Evolutionary conservation across 2,329 filamentous ascomycete genomes (phyloP).

Genomic region (Sporothrix humicola): DNA sequence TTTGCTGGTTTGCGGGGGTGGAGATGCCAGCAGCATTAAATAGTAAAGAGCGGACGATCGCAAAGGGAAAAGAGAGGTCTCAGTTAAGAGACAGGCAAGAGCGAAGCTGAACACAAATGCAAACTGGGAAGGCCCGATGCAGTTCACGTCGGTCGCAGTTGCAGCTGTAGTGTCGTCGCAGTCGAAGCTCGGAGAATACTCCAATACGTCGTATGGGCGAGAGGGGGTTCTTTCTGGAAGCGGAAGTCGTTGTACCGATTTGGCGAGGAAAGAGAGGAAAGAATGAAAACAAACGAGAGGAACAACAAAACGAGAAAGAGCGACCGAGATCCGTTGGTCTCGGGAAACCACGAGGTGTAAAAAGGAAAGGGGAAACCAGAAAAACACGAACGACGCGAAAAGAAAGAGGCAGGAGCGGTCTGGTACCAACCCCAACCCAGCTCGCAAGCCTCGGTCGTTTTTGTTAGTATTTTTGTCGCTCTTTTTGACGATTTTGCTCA

Average conservation of each 20-base stretch:
- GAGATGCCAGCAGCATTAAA: conserved; percentile 15
- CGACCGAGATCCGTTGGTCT: conserved; percentile 7
- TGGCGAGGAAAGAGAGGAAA: conserved; percentile 9
- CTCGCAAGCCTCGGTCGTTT: not conserved
- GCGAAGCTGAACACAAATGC: not conserved
- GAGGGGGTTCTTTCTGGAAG: conserved; percentile 8
- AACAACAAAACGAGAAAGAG: not conserved
- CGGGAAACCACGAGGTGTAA: not conserved
- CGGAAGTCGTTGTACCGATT: conserved; percentile 17
- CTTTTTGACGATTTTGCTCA: not conserved
- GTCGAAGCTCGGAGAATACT: not conserved
- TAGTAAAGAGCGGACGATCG: conserved; percentile 8
- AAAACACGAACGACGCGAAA: not conserved
- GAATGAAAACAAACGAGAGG: not conserved
- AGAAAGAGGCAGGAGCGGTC: conserved; percentile 1
- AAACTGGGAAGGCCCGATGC: conserved; percentile 9
- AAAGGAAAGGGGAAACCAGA: not conserved
- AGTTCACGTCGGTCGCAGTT: not conserved
- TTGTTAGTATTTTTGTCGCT: not conserved
- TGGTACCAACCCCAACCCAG: conserved; percentile 4
- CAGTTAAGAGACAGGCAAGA: not conserved
- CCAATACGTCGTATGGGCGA: not conserved
- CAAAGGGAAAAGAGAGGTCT: not conserved
- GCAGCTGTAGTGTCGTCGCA: not conserved
- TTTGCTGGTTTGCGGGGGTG: not conserved